phyloP scores from a whole-genome alignment of 805 yeast species.

The Isabelozyma gotoi region DNA sequence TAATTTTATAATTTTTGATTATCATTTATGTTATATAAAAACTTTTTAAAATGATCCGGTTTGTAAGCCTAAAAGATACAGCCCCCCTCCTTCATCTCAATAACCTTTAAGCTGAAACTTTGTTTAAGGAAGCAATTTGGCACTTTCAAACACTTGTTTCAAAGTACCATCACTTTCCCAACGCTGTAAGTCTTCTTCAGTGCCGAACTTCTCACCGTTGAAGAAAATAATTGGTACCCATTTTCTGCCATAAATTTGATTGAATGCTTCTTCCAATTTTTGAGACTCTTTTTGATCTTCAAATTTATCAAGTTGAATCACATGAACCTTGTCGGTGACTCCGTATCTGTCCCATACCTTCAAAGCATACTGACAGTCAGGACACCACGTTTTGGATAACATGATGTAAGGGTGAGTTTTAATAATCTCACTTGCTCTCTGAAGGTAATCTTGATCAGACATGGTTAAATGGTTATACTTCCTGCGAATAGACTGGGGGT shows the following conservation, averaged over 20 bases:
- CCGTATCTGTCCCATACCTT: conserved; percentile 53
- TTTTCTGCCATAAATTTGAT: conserved; percentile 55
- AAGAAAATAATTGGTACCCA: conserved; percentile 73
- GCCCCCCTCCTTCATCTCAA: conserved; percentile 2
- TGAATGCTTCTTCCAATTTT: conserved; percentile 54
- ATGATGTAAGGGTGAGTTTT: conserved; percentile 48
- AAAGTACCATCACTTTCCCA: conserved; percentile 35
- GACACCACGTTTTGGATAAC: conserved; percentile 76
- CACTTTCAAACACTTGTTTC: conserved; percentile 30
- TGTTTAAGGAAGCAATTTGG: conserved; percentile 10
- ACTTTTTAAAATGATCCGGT: neutral
- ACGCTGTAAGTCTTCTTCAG: conserved; percentile 48
- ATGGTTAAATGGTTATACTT: conserved; percentile 4
- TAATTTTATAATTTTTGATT: neutral
- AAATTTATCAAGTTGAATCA: conserved; percentile 63
- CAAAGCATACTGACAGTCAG: conserved; percentile 69
- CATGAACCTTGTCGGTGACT: conserved; percentile 47
- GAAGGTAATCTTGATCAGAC: conserved; percentile 19
- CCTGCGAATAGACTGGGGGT: too few relatives aligned
- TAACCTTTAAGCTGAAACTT: conserved; percentile 1
- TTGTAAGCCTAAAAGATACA: neutral
- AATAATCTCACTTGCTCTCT: conserved; percentile 49
- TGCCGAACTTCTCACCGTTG: conserved; percentile 58
- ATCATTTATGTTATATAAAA: conserved; percentile 3
- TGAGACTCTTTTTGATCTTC: conserved; percentile 47